Base-by-base conservation (phyloP, 371 early-diverging fungal genomes). In the Mortierella sp. region DNA sequence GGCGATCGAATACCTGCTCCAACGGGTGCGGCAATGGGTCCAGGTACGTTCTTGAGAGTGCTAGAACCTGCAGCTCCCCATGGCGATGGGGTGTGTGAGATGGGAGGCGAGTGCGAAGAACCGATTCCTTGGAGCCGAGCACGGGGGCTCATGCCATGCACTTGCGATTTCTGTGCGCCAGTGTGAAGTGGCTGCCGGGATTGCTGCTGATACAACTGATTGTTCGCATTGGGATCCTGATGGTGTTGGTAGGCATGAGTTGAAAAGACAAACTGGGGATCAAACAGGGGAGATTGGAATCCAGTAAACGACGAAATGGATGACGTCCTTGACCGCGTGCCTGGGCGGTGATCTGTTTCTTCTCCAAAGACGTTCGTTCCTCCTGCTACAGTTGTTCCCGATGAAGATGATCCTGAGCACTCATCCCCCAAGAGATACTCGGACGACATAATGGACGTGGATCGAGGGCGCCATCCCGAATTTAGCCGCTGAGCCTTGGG, bases 201-300 rank as follows among this genome's bases (percentile, higher is more conserved):
- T n/a, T n/a, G 22, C 44, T 39, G 70, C 48, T 58, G 65, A 29
- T 61, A 73, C 22, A 55, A 7, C 39, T 67, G 69, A 14, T 64
- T 40, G 22, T 19, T 24, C 43, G 31, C 34, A 22, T 44, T 64
- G 8, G 67, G 43, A 45, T 71, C 71, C 19, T 72, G 68, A 29
- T 77, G 77, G 24, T 34, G 29, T 26, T 71, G 72, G 55, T 41
- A 69, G 29, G 41, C 26, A 37, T 77, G 77, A 5, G 64, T 47
- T 10, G 77, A 65, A 50, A 70, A 74, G 19, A 52, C 65, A 48
- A 64, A 68, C 22, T 71, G 64, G 9, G 75, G 58, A 31, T 79
- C 80, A 65, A 80, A 80, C 19, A 70, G 48, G 1, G 80, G 80
- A 0, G 80, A 80, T 26, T 76, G 76, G 41, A 61, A 73, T 68